Percentiles rank a stretch among this genome's conserved stretches.
Conservation (phyloP, 108 stramenopile genomes). For the Aureococcus anophagefferens region DNA sequence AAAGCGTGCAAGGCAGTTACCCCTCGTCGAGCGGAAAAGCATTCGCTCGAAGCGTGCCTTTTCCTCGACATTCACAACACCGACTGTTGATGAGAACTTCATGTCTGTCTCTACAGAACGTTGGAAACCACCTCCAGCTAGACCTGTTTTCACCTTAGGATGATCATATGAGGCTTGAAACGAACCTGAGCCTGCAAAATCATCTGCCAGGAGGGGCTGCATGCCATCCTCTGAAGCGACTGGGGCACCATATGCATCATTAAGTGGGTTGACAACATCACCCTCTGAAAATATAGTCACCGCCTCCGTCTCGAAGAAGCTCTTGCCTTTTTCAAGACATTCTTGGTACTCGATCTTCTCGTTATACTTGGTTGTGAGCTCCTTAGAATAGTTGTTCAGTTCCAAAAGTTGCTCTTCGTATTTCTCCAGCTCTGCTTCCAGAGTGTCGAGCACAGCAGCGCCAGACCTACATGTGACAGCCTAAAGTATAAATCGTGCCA, state of each 20-base stretch:
- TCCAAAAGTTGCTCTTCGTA: slow-evolving; percentile 83
- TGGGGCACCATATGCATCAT: slow-evolving; percentile 61
- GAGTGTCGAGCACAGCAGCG: slow-evolving; percentile 49
- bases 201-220: slow-evolving; percentile 56
- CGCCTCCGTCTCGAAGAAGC: background rate
- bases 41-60: slow-evolving; percentile 85
- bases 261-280: background rate
- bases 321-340: slow-evolving; percentile 11
- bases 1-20: slow-evolving; percentile 93
- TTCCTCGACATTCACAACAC: slow-evolving; percentile 81
- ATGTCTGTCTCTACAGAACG: slow-evolving; percentile 60
- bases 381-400: slow-evolving; percentile 81
- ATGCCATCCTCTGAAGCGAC: slow-evolving; percentile 85
- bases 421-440: slow-evolving; percentile 79
- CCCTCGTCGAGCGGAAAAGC: slow-evolving; percentile 89
- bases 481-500: no score
- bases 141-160: no score
- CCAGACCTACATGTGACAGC: no score
- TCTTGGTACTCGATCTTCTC: slow-evolving; percentile 51
- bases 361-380: slow-evolving; percentile 90
- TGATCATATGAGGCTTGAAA: slow-evolving; percentile 14
- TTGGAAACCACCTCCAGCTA: background rate
- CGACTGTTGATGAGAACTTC: slow-evolving; percentile 86
- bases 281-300: background rate
- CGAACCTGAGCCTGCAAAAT: slow-evolving; percentile 76